Base-by-base conservation (phyloP, 306 rosid species). In the Cyamopsis tetragonoloba region DNA sequence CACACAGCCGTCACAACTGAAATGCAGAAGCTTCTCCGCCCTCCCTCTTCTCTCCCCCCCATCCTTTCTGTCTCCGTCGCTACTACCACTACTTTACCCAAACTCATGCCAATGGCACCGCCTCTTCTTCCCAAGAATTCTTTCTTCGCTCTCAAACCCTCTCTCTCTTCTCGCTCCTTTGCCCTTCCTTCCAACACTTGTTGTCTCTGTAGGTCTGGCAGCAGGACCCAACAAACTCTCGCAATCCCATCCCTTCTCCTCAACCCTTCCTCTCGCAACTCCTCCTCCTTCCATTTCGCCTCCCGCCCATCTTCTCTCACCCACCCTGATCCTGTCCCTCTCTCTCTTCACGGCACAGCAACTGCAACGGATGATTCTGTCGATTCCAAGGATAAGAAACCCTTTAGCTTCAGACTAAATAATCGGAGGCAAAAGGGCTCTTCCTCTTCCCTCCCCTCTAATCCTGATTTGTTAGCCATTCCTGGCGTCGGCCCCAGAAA, bases 401-500 rank as follows among this genome's bases (percentile, higher is more conserved):
- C 79, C 1, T 58, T 35, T 20, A 72, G 53, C 53, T 32, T 54
- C 23, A 70, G 62, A 61, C 48, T 82, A 22, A 79, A 47, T 77
- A 80, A n/a, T n/a, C n/a, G 97, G 77, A 75, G 90, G 69, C 91
- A 80, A 47, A 84, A 78, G 70, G 37, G 85, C 31, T 46, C 81
- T 11, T 53, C 82, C 3, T 78, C 76, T 15, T 66, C 67, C 13
- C 12, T 74, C 14, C 68, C 77, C 0, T 80, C 83, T n/a, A 86
- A 78, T 73, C 96, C 98, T 38, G 97, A 93, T 68, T 86, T 93
- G 83, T 58, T 93, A 87, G 79, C 97, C 1, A 89, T 93, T 79
- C 97, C 97, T 0, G 98, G 97, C 0, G 97, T 93, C 24, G 97
- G 98, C 46, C 98, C 95, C 13, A 84, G 97, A 58, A 93, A 93